Base-by-base conservation (phyloP, 768 basidiomycete species). In the Podaxis rugospora region DNA sequence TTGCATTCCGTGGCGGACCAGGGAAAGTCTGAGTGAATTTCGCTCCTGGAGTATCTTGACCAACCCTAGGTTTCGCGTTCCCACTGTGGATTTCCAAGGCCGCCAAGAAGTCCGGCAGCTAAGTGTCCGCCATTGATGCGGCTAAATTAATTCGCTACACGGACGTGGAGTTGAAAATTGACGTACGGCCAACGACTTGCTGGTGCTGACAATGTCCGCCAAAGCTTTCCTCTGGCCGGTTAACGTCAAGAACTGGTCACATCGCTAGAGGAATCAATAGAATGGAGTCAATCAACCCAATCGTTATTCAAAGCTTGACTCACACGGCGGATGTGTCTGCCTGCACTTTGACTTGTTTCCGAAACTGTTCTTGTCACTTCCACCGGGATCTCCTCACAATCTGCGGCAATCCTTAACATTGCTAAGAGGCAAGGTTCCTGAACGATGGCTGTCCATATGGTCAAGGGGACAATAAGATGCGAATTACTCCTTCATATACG, bases 41-140 rank as follows among this genome's bases (percentile, higher is more conserved):
- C 46, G 55, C 52, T 50, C 39, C 40, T 66, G 62, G n/a, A 55
- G 37, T 51, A 32, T 27, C 13, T 28, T 51, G 55, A 62, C 51
- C 32, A 56, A 35, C 51, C 62, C 28, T 61, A 42, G 4, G 28
- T 59, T 62, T 64, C 64, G 62, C 66, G 57, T 42, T 68, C 52
- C 32, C 23, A 60, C 23, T 51, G 61, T 77, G 67, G 11, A 62
- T 65, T 46, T 82, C 77, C 40, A 91, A 69, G 3, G 85, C 78
- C 28, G 71, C 63, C 44, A 88, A 70, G 61, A 92, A 88, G 65
- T 89, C 90, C 21, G 90, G 91, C 47, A 92, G 80, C 92, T 92
- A 66, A 54, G 5, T 11, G 35, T 10, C 32, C 56, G 13, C 32
- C 35, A 32, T 13, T 16, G 36, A 49, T 13, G 14, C 7, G 39